Conservation (phyloP, 2,329 filamentous ascomycete species). For the Diaporthe sp. region DNA sequence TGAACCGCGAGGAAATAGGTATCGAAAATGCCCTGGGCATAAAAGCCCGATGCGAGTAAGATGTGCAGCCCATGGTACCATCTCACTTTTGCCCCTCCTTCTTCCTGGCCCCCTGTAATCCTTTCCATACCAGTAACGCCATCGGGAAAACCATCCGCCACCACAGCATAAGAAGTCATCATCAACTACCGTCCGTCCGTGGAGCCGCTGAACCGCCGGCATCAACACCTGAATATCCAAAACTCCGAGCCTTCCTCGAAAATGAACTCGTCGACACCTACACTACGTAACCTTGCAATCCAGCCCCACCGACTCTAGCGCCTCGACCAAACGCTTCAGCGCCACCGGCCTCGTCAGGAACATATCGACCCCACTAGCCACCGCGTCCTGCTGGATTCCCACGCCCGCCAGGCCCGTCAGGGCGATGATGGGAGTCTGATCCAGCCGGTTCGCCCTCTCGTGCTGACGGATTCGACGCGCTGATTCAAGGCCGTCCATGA, state of each 20-base stretch:
- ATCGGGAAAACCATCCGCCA: background rate
- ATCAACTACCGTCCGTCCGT: background rate
- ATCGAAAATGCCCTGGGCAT: background rate
- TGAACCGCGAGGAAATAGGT: background rate
- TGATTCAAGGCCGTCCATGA: constrained; percentile 64
- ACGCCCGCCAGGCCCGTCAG: constrained; percentile 63
- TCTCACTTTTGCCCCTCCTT: background rate
- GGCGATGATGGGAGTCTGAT: constrained; percentile 59
- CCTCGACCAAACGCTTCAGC: constrained; percentile 44
- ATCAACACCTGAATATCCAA: background rate
- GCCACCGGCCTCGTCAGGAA: constrained; percentile 66
- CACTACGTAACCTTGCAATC: background rate
- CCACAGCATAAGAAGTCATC: background rate
- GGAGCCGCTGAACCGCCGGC: background rate
- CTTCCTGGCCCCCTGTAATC: background rate
- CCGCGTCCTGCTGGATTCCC: constrained; percentile 62
- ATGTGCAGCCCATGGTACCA: background rate
- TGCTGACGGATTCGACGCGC: constrained; percentile 61
- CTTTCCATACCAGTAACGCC: background rate
- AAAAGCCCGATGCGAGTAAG: background rate
- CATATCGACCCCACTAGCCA: constrained; percentile 62
- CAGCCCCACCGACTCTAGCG: constrained; percentile 26
- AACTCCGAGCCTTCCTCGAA: background rate
- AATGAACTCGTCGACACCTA: background rate
- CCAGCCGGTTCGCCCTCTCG: constrained; percentile 54